These are phyloP conservation scores for Cicer cuneatum DNA, from an alignment of 306 rosid genomes.

Conservation along the genomic window DNA sequence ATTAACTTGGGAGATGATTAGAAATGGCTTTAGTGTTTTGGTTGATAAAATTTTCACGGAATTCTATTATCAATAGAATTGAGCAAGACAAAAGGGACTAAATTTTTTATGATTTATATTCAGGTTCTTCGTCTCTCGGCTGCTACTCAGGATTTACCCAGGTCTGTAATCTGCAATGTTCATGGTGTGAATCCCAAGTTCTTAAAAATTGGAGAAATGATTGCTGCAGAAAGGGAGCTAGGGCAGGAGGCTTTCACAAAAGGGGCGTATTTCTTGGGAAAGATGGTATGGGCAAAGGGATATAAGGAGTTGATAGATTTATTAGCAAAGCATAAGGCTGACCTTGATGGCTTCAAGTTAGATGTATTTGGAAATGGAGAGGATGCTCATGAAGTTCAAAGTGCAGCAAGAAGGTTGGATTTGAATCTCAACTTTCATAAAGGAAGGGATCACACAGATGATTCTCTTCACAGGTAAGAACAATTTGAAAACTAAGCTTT, in stretches of 20 bases:
- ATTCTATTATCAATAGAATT: conserved; percentile 19
- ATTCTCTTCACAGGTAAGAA: conserved; percentile 87
- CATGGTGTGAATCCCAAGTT: conserved; percentile 99
- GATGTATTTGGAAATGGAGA: conserved; percentile 97
- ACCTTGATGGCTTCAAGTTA: conserved; percentile 85
- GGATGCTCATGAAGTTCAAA: conserved; percentile 88
- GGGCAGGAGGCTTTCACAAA: conserved; percentile 83
- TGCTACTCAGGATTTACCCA: conserved; percentile 94
- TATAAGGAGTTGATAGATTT: conserved; percentile 87
- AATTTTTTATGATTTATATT: conserved; percentile 40
- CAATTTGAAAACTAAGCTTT: conserved; percentile 38
- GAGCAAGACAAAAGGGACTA: conserved; percentile 28
- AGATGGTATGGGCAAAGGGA: conserved; percentile 99
- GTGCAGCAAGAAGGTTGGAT: conserved; percentile 78
- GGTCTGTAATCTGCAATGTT: conserved; percentile 89
- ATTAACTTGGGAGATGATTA: conserved; percentile 25
- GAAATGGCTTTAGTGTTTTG: conserved; percentile 18
- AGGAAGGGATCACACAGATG: conserved; percentile 98
- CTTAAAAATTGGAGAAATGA: conserved; percentile 82
- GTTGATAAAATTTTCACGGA: conserved; percentile 26
- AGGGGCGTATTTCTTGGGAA: conserved; percentile 98
- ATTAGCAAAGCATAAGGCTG: conserved; percentile 73
- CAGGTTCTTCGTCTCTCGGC: conserved; percentile 98
- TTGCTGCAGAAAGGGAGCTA: conserved; percentile 75
- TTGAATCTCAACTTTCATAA: conserved; percentile 86